These are phyloP conservation scores for Phytopythium montanum DNA, from an alignment of 352 stramenopile species.

Conservation along the genomic window DNA sequence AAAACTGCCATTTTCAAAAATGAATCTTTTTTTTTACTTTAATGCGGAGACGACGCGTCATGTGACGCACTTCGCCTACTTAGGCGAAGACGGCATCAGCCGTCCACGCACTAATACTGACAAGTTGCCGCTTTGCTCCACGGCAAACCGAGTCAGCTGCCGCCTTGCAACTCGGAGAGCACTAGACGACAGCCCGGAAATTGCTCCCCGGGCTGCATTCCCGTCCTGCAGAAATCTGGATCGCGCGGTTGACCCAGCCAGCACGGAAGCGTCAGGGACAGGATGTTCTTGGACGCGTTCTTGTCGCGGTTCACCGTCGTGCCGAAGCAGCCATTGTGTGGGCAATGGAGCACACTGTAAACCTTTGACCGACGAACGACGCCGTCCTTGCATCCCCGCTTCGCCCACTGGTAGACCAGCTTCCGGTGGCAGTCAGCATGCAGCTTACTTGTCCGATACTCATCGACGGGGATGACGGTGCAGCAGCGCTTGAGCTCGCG, in stretches of 20 bases:
- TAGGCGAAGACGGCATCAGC: too few species aligned
- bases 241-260: not conserved
- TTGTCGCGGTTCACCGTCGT: slow-evolving; percentile 1
- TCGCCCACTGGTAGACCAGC: not conserved
- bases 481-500: not conserved
- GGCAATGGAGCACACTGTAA: not conserved
- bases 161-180: not conserved
- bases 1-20: too few species aligned
- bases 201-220: not conserved
- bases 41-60: not conserved
- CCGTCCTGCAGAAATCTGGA: not conserved
- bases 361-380: not conserved
- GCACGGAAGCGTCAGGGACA: slow-evolving; percentile 27
- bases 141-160: not conserved
- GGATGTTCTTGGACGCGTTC: slow-evolving; percentile 75
- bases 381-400: not conserved
- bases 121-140: too few species aligned
- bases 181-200: not conserved
- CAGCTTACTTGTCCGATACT: slow-evolving; percentile 1
- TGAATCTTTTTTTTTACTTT: too few species aligned
- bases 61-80: too few species aligned
- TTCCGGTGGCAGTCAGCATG: not conserved
- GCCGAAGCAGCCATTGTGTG: too few species aligned
- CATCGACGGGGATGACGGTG: not conserved
- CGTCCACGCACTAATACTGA: too few species aligned